Percentiles rank a stretch among this genome's conserved stretches.
Conservation (phyloP, 2,329 filamentous ascomycete species). For the Tolypocladium tundrense region DNA sequence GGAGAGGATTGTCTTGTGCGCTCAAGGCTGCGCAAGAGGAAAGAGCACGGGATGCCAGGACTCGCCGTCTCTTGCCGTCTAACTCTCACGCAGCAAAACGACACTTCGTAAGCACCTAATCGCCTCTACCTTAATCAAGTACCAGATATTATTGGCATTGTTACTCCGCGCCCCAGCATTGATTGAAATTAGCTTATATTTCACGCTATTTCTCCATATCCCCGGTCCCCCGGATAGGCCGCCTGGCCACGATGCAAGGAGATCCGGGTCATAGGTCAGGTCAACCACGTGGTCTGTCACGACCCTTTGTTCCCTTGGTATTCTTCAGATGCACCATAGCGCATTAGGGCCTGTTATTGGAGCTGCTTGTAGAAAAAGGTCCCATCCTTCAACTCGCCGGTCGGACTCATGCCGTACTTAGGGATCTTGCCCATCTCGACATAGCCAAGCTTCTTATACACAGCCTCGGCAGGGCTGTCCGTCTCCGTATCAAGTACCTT, state of each 20-base stretch:
- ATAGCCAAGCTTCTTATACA: slow-evolving; percentile 49
- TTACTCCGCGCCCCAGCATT: neutral
- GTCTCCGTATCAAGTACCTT: slow-evolving; percentile 44
- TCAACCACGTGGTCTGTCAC: too few relatives aligned
- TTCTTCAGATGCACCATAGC: neutral
- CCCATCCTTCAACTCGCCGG: slow-evolving; percentile 37
- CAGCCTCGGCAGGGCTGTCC: slow-evolving; percentile 38
- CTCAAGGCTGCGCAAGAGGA: neutral
- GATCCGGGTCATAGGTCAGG: neutral
- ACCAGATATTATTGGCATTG: neutral
- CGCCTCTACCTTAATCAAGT: neutral
- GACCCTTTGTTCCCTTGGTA: neutral
- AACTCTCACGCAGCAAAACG: neutral
- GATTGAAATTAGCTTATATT: neutral
- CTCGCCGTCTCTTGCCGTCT: neutral
- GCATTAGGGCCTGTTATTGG: neutral
- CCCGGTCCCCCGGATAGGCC: neutral
- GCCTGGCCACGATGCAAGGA: neutral
- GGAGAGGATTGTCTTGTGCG: neutral
- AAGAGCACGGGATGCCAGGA: neutral
- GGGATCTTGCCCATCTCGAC: slow-evolving; percentile 44
- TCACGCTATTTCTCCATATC: neutral
- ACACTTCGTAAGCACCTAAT: neutral
- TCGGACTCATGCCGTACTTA: slow-evolving; percentile 38
- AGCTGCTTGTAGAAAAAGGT: slow-evolving; percentile 53